Conservation (phyloP, 768 basidiomycete genomes). For the Russula sp. region DNA sequence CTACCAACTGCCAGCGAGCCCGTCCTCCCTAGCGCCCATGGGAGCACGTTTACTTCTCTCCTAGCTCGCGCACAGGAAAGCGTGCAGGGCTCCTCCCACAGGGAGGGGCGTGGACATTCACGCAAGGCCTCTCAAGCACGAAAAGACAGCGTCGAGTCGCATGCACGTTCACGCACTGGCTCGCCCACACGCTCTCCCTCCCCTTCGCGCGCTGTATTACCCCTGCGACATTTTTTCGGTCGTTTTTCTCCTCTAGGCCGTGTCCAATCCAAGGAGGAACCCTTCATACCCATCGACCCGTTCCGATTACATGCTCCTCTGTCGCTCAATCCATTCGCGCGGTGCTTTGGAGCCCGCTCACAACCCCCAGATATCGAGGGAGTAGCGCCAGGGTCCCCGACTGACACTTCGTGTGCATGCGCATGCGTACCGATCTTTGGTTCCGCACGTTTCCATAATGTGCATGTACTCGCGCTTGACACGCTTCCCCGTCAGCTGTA, state of each 20-base stretch:
- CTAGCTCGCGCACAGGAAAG: slow-evolving; percentile 10
- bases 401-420: slow-evolving; percentile 8
- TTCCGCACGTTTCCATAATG: slow-evolving; percentile 19
- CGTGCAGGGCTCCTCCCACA: not conserved
- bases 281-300: slow-evolving; percentile 35
- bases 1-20: slow-evolving; percentile 20
- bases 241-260: slow-evolving; percentile 50
- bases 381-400: not conserved
- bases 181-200: slow-evolving; percentile 32
- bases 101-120: slow-evolving; percentile 19
- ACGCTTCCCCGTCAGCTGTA: slow-evolving; percentile 41
- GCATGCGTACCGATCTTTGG: slow-evolving; percentile 21
- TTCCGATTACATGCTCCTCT: slow-evolving; percentile 28
- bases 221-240: slow-evolving; percentile 48
- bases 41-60: slow-evolving; percentile 7
- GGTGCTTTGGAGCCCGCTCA: slow-evolving; percentile 8
- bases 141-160: slow-evolving; percentile 29
- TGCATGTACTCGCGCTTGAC: slow-evolving; percentile 31
- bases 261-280: slow-evolving; percentile 38
- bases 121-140: slow-evolving; percentile 20
- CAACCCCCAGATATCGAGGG: slow-evolving; percentile 3
- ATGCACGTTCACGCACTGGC: slow-evolving; percentile 34
- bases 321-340: slow-evolving; percentile 10
- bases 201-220: slow-evolving; percentile 45
- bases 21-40: slow-evolving; percentile 4